Percentiles rank a stretch among this genome's conserved stretches.
Evolutionary conservation across 495 filamentous ascomycete genomes (phyloP).

Genomic region (Tetracladium setigerum): DNA sequence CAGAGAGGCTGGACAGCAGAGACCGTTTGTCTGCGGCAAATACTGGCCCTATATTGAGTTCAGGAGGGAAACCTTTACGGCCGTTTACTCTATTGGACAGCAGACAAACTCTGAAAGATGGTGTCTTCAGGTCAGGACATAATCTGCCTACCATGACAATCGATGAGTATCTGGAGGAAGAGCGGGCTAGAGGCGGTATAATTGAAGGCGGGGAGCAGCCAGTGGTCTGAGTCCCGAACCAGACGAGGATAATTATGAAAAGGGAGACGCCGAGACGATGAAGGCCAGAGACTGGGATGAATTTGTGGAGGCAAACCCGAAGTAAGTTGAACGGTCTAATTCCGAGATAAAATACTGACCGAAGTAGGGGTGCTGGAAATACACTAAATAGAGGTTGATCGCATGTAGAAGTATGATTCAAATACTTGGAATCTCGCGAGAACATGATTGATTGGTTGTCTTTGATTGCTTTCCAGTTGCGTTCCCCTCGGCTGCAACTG

Average conservation of each 20-base stretch:
- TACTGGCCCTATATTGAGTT: conserved; percentile 70
- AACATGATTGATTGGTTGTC: too few relatives aligned
- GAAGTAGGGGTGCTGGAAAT: conserved; percentile 63
- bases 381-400: conserved; percentile 72
- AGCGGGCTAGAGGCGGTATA: conserved; percentile 77
- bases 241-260: conserved; percentile 84
- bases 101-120: conserved; percentile 66
- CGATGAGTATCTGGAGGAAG: conserved; percentile 95
- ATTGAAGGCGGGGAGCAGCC: conserved; percentile 85
- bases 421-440: not conserved
- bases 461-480: too few relatives aligned
- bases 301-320: conserved; percentile 82
- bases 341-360: conserved; percentile 7
- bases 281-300: conserved; percentile 96
- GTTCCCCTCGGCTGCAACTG: too few relatives aligned
- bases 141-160: conserved; percentile 96
- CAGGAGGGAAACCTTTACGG: conserved; percentile 76
- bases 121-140: conserved; percentile 86
- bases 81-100: conserved; percentile 83
- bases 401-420: not conserved
- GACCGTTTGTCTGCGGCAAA: conserved; percentile 43
- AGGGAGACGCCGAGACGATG: conserved; percentile 80
- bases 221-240: conserved; percentile 61
- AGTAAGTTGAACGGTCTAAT: conserved; percentile 26
- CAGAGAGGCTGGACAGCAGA: conserved; percentile 67